Percentiles rank a stretch among this genome's conserved stretches.
phyloP scores from a whole-genome alignment of 345 rosid species.

The Aquilaria yunnanensis region DNA sequence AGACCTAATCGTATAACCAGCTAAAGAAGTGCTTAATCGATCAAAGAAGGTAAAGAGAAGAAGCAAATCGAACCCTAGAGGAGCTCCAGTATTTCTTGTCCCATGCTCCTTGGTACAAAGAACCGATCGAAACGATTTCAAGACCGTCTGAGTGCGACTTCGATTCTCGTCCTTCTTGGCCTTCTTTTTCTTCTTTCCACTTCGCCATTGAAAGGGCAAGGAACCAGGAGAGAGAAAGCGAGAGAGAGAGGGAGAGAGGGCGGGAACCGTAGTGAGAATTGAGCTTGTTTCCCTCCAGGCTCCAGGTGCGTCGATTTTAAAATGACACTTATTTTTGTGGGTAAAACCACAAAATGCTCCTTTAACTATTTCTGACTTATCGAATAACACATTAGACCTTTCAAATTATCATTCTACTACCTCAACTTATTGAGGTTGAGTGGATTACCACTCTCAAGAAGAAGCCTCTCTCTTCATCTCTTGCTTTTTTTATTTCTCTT shows the following conservation, averaged over 20 bases:
- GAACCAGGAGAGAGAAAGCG: neutral
- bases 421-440: no score
- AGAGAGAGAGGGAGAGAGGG: constrained; percentile 9
- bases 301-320: no score
- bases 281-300: no score
- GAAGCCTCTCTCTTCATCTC: no score
- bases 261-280: neutral
- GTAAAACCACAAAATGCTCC: no score
- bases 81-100: constrained; percentile 95
- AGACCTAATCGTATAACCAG: neutral
- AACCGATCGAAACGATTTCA: constrained; percentile 72
- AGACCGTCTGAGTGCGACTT: constrained; percentile 49
- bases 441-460: no score
- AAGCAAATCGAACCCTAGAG: constrained; percentile 66
- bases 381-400: no score
- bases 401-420: no score
- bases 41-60: neutral
- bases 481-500: no score
- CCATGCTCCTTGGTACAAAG: constrained; percentile 67
- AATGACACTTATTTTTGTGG: no score
- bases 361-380: no score
- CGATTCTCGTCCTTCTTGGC: constrained; percentile 18
- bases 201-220: constrained; percentile 29
- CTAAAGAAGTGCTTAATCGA: neutral
- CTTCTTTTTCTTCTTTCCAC: constrained; percentile 21